A percentile compares a stretch with the other conserved stretches of the same genome.
These are phyloP conservation scores for Pichia phayaonensis DNA, from an alignment of 805 yeast genomes.

Conservation along the genomic window DNA sequence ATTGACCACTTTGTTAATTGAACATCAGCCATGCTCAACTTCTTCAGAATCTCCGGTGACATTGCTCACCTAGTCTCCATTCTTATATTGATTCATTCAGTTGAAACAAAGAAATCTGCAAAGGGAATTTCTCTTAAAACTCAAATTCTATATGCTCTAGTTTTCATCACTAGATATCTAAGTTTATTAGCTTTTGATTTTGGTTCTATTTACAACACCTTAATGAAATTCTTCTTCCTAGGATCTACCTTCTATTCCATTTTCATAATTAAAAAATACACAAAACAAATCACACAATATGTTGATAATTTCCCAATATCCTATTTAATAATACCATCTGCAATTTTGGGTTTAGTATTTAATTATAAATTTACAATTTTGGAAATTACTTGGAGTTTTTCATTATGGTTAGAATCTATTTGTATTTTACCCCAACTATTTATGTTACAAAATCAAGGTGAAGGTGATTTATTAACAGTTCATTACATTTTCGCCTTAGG, in stretches of 20 bases:
- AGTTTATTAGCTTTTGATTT: conserved; percentile 47
- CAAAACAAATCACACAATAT: conserved; percentile 56
- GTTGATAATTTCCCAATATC: conserved; percentile 61
- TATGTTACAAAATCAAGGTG: conserved; percentile 82
- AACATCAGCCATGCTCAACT: conserved; percentile 28
- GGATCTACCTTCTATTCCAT: conserved; percentile 69
- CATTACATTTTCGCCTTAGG: conserved; percentile 96
- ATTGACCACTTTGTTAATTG: not conserved
- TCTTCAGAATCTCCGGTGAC: conserved; percentile 50
- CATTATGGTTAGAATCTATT: conserved; percentile 86
- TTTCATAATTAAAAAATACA: conserved; percentile 58
- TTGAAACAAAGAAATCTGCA: conserved; percentile 54
- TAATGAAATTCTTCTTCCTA: conserved; percentile 79
- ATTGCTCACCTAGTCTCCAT: conserved; percentile 77
- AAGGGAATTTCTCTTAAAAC: conserved; percentile 87
- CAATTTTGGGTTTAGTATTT: conserved; percentile 50
- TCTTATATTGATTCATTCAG: conserved; percentile 64
- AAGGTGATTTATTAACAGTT: conserved; percentile 77
- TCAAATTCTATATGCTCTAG: conserved; percentile 68
- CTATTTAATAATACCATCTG: conserved; percentile 60
- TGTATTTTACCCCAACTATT: conserved; percentile 91
- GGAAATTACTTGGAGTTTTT: conserved; percentile 80
- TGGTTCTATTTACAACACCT: conserved; percentile 63
- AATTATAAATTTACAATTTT: conserved; percentile 53
- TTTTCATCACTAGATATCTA: conserved; percentile 65